A percentile compares a stretch with the other conserved stretches of the same genome.
These are phyloP conservation scores for Phyllosticta ampelicida DNA, from an alignment of 2,329 filamentous ascomycete genomes.

Conservation along the genomic window DNA sequence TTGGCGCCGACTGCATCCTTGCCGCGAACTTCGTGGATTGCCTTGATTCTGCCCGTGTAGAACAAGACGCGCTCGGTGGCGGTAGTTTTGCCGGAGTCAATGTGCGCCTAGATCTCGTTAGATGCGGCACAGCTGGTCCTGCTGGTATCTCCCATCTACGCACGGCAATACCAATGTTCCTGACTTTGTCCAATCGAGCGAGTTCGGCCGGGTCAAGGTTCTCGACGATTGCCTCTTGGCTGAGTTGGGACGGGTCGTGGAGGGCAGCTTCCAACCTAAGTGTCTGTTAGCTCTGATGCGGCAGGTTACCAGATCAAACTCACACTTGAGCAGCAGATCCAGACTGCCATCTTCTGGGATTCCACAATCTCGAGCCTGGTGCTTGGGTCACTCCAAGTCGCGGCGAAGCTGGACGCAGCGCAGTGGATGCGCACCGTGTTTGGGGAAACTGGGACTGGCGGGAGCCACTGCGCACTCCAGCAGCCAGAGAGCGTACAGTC, in stretches of 20 bases:
- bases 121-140: background rate
- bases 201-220: constrained; percentile 74
- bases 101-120: constrained; percentile 59
- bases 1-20: constrained; percentile 94
- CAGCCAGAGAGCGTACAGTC: constrained; percentile 2
- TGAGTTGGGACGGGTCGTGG: constrained; percentile 45
- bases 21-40: constrained; percentile 92
- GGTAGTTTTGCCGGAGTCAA: constrained; percentile 97
- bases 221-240: constrained; percentile 58
- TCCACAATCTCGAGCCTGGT: constrained; percentile 1
- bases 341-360: constrained; percentile 23
- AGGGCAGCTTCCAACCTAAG: constrained; percentile 42
- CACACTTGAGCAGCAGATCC: constrained; percentile 26
- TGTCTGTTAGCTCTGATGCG: background rate
- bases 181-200: constrained; percentile 64
- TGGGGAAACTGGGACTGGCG: constrained; percentile 6
- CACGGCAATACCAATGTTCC: constrained; percentile 97
- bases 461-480: constrained; percentile 4
- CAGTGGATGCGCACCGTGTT: constrained; percentile 7
- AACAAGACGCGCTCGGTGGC: constrained; percentile 93
- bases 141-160: constrained; percentile 16
- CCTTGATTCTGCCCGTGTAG: constrained; percentile 94
- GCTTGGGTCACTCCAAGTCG: background rate
- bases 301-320: constrained; percentile 12
- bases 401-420: constrained; percentile 5